phyloP scores from a whole-genome alignment of 2,329 filamentous ascomycete species.

The Cryphonectria parasitica region DNA sequence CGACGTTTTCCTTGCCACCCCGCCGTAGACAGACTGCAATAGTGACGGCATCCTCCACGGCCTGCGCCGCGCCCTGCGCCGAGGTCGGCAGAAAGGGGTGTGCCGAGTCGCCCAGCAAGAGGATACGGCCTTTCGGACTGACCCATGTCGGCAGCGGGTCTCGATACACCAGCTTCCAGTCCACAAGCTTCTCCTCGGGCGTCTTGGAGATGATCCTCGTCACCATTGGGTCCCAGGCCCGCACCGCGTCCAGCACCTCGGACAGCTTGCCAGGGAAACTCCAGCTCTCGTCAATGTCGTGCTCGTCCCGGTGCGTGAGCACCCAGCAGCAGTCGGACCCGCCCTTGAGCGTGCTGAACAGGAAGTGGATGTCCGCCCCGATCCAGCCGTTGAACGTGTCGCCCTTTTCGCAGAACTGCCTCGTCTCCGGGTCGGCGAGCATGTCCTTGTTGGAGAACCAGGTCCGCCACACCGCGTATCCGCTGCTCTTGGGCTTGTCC shows the following conservation, averaged over 20 bases:
- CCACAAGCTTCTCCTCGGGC: slow-evolving; percentile 27
- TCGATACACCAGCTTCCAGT: slow-evolving; percentile 36
- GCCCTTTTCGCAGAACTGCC: slow-evolving; percentile 50
- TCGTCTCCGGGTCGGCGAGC: slow-evolving; percentile 33
- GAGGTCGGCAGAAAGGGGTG: slow-evolving; percentile 45
- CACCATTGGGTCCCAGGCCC: slow-evolving; percentile 46
- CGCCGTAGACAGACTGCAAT: slow-evolving; percentile 42
- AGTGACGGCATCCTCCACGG: slow-evolving; percentile 45
- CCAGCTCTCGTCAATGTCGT: slow-evolving; percentile 52
- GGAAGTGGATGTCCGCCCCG: slow-evolving; percentile 56
- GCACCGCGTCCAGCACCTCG: slow-evolving; percentile 47
- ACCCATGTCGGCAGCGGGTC: slow-evolving; percentile 38
- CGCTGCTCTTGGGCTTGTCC: slow-evolving; percentile 46
- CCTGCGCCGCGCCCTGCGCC: slow-evolving; percentile 45
- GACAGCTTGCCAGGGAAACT: slow-evolving; percentile 47
- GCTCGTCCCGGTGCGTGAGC: slow-evolving; percentile 51
- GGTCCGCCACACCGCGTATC: slow-evolving; percentile 50
- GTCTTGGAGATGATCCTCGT: slow-evolving; percentile 43
- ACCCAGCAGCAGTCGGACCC: slow-evolving; percentile 60
- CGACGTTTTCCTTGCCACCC: slow-evolving; percentile 43
- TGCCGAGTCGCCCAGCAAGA: slow-evolving; percentile 45
- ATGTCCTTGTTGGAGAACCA: slow-evolving; percentile 52
- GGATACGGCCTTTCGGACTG: slow-evolving; percentile 38
- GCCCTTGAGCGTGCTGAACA: slow-evolving; percentile 56
- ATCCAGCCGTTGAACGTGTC: slow-evolving; percentile 55